Conservation (phyloP, 192 early-diverging fungal genomes). For the Spizellomyces sp. region DNA sequence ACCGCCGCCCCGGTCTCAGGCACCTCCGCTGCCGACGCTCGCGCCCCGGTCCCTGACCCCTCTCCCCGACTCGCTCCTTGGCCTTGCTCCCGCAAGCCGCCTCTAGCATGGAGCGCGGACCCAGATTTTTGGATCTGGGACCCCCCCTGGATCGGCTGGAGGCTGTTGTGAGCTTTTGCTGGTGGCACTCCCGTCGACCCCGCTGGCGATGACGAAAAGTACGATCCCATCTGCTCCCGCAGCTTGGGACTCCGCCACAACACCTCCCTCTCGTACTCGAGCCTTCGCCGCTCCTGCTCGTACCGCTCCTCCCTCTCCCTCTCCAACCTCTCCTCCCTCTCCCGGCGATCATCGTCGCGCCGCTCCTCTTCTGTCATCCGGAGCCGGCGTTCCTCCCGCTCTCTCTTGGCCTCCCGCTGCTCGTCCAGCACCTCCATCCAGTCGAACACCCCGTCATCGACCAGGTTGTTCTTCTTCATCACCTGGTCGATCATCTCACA, state of each 20-base stretch:
- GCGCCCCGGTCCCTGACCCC: too few relatives aligned
- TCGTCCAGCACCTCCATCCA: constrained; percentile 77
- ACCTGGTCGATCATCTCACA: constrained; percentile 81
- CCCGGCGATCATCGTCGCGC: constrained; percentile 19
- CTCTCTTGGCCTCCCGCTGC: constrained; percentile 19
- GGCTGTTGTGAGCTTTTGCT: neutral
- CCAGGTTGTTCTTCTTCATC: constrained; percentile 58
- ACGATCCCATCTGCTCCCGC: constrained; percentile 9
- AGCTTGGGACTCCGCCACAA: constrained; percentile 11
- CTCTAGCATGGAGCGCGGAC: neutral
- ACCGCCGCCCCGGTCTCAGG: too few relatives aligned
- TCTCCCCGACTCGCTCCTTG: too few relatives aligned
- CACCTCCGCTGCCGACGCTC: too few relatives aligned
- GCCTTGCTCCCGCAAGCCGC: neutral
- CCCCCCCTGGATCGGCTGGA: neutral
- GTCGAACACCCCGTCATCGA: constrained; percentile 93
- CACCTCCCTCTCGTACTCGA: constrained; percentile 17
- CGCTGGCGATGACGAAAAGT: constrained; percentile 15
- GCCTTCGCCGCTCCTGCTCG: constrained; percentile 16
- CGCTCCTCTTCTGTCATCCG: constrained; percentile 19
- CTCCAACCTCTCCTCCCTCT: constrained; percentile 22
- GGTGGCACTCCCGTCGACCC: neutral
- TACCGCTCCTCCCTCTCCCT: constrained; percentile 8
- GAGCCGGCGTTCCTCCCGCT: constrained; percentile 17
- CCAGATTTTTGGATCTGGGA: neutral